Conservation (phyloP, 768 basidiomycete genomes). For the Tylopilus plumbeoviolaceoides region DNA sequence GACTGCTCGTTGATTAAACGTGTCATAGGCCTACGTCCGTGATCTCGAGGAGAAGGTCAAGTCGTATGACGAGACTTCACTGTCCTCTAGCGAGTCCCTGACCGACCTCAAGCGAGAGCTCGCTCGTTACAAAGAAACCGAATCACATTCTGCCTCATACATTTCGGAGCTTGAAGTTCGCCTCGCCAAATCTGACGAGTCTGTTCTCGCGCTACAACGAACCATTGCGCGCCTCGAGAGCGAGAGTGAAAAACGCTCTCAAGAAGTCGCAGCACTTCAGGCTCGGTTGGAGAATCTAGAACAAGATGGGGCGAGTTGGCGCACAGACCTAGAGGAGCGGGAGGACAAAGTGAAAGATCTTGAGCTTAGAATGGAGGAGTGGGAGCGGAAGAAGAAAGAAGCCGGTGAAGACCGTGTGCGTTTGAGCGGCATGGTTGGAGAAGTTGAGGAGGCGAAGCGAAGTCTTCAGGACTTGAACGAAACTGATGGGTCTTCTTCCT, state of each 20-base stretch:
- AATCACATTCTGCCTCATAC: conserved; percentile 69
- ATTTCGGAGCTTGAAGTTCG: conserved; percentile 84
- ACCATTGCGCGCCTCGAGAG: conserved; percentile 73
- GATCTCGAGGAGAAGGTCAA: conserved; percentile 93
- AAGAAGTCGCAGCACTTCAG: conserved; percentile 69
- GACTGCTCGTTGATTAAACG: conserved; percentile 1
- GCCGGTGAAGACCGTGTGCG: conserved; percentile 63
- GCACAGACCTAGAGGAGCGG: conserved; percentile 77
- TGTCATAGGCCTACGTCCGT: conserved; percentile 76
- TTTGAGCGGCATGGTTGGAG: conserved; percentile 62
- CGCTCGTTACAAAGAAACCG: conserved; percentile 67
- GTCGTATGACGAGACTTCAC: conserved; percentile 72
- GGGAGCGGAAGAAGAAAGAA: conserved; percentile 68
- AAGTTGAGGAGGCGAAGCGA: conserved; percentile 67
- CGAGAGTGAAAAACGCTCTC: conserved; percentile 70
- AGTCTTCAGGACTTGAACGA: conserved; percentile 49
- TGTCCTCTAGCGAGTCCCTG: conserved; percentile 74
- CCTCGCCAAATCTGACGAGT: conserved; percentile 74
- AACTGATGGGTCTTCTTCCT: conserved; percentile 29
- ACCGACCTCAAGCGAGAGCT: conserved; percentile 84
- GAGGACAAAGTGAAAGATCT: conserved; percentile 73
- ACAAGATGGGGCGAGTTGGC: conserved; percentile 77
- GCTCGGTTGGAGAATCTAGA: conserved; percentile 63
- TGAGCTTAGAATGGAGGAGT: conserved; percentile 74
- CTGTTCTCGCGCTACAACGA: conserved; percentile 60